A percentile compares a stretch with the other conserved stretches of the same genome.
phyloP scores from a whole-genome alignment of 768 basidiomycete genomes.

The Rhodotorula graminis region DNA sequence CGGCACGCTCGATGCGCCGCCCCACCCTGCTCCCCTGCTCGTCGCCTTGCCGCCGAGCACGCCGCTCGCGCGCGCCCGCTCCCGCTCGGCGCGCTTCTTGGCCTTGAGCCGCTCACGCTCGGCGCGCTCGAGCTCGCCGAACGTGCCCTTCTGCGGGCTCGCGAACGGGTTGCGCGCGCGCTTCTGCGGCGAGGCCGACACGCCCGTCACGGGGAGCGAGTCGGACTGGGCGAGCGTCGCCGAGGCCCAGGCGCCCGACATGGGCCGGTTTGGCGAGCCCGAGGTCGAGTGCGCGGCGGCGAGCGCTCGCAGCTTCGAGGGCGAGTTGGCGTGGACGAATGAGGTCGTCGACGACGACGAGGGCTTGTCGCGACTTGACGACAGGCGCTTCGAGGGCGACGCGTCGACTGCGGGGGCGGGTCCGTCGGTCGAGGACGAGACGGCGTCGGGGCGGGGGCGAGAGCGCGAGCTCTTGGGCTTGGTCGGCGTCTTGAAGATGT shows the following conservation, averaged over 20 bases:
- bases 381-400: conserved; percentile 6
- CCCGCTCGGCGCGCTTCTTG: neutral
- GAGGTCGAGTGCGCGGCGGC: conserved; percentile 37
- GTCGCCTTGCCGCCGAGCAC: conserved; percentile 8
- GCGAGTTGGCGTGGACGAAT: conserved; percentile 41
- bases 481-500: conserved; percentile 35
- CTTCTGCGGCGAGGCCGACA: conserved; percentile 14
- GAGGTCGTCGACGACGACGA: neutral
- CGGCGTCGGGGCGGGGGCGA: neutral
- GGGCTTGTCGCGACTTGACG: neutral
- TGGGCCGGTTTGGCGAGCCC: conserved; percentile 29
- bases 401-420: neutral
- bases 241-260: neutral
- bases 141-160: conserved; percentile 11
- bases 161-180: conserved; percentile 30
- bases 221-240: neutral
- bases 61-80: neutral
- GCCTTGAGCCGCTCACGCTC: neutral
- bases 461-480: conserved; percentile 21
- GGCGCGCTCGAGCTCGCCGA: conserved; percentile 4
- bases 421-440: neutral
- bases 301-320: conserved; percentile 39
- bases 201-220: neutral
- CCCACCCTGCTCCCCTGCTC: conserved; percentile 5
- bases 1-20: neutral